A percentile compares a stretch with the other conserved stretches of the same genome.
phyloP scores from a whole-genome alignment of 225 moss, liverwort and hornwort species.

The Neckera pumila region DNA sequence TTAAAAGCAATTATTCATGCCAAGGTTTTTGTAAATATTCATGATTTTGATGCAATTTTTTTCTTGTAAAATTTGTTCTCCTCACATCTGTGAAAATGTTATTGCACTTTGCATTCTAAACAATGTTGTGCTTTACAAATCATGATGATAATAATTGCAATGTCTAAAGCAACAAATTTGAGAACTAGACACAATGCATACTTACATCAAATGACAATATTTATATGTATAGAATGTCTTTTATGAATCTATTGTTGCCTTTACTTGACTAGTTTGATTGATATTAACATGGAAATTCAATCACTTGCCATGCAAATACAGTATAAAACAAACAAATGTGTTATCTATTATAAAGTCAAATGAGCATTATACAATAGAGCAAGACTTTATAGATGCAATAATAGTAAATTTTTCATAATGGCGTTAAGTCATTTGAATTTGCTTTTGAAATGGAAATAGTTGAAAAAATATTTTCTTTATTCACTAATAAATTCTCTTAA shows the following conservation, averaged over 20 bases:
- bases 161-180: not conserved
- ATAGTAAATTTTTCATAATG: no score
- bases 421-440: not conserved
- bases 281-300: not conserved
- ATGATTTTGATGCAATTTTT: not conserved
- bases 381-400: not conserved
- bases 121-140: no score
- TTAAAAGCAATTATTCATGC: not conserved
- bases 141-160: not conserved
- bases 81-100: not conserved
- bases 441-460: not conserved
- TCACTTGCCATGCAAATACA: not conserved
- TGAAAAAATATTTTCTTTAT: not conserved
- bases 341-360: no score
- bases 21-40: not conserved
- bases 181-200: rapidly evolving
- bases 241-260: not conserved
- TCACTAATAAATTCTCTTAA: not conserved
- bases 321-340: not conserved
- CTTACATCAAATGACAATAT: not conserved
- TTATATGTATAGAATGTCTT: not conserved
- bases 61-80: no score
- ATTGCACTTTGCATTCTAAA: not conserved
- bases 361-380: not conserved
- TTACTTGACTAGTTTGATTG: not conserved